Conservation (phyloP, 2,329 filamentous ascomycete genomes). For the Verticillium longisporum region DNA sequence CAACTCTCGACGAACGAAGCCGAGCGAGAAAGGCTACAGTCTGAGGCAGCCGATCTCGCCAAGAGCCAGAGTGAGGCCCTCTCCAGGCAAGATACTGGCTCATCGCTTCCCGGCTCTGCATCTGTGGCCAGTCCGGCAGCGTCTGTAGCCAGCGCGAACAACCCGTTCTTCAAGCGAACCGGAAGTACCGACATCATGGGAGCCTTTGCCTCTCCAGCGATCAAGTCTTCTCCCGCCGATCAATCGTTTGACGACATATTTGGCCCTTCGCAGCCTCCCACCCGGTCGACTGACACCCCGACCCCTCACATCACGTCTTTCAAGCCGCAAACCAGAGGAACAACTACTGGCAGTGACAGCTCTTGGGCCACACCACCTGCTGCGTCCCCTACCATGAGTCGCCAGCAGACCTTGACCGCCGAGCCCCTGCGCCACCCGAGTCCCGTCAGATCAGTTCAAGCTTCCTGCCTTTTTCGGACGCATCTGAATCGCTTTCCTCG, state of each 20-base stretch:
- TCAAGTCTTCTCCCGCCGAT: conserved; percentile 45
- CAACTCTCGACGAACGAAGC: conserved; percentile 84
- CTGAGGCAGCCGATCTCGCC: conserved; percentile 64
- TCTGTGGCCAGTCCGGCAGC: conserved; percentile 63
- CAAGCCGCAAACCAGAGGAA: conserved; percentile 52
- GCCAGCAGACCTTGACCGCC: conserved; percentile 47
- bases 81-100: conserved; percentile 44
- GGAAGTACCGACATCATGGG: conserved; percentile 55
- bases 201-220: conserved; percentile 41
- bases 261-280: conserved; percentile 56
- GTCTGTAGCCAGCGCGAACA: conserved; percentile 70
- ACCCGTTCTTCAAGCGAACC: conserved; percentile 84
- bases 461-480: conserved; percentile 63
- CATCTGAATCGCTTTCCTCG: conserved; percentile 64
- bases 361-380: conserved; percentile 48
- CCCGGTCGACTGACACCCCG: conserved; percentile 32
- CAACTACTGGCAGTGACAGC: conserved; percentile 44
- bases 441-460: conserved; percentile 73
- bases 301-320: conserved; percentile 51
- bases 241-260: conserved; percentile 83
- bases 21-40: conserved; percentile 81
- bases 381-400: conserved; percentile 58
- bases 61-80: conserved; percentile 56
- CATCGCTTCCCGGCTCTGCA: conserved; percentile 37
- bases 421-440: conserved; percentile 59